Conservation (phyloP, 192 early-diverging fungal species). For the Gaertneriomyces semiglobifer region DNA sequence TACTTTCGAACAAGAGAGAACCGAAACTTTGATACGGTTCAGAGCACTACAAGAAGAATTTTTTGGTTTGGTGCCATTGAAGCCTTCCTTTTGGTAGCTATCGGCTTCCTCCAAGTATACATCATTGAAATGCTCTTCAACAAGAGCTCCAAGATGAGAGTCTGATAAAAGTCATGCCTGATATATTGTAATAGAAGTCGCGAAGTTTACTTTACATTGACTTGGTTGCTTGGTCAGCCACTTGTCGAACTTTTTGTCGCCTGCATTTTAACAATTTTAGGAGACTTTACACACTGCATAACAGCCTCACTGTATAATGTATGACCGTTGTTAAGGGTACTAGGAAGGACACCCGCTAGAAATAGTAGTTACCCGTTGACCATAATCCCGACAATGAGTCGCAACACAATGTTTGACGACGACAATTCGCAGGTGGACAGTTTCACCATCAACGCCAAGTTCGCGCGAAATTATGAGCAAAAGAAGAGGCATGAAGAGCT, state of each 20-base stretch:
- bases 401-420: conserved; percentile 12
- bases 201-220: too few relatives aligned
- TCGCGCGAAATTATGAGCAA: conserved; percentile 64
- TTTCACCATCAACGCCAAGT: conserved; percentile 44
- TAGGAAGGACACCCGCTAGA: too few relatives aligned
- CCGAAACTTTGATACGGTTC: conserved; percentile 86
- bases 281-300: too few relatives aligned
- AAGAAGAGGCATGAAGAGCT: conserved; percentile 66
- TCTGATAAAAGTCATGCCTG: conserved; percentile 7
- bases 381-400: too few relatives aligned
- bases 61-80: conserved; percentile 91
- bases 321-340: too few relatives aligned
- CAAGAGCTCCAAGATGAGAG: conserved; percentile 34
- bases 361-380: too few relatives aligned
- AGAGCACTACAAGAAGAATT: conserved; percentile 75
- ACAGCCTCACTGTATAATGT: too few relatives aligned
- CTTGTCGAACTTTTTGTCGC: too few relatives aligned
- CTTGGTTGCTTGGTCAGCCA: too few relatives aligned
- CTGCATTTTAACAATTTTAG: too few relatives aligned
- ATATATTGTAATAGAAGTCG: too few relatives aligned
- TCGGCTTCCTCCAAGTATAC: conserved; percentile 90
- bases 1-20: conserved; percentile 88
- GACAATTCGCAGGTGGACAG: conserved; percentile 34
- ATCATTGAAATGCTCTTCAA: conserved; percentile 89
- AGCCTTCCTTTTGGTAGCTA: conserved; percentile 71